Evolutionary conservation across 23 red algal species (phyloP).

Genomic region (Cyanidiococcus yangmingshanensis): DNA sequence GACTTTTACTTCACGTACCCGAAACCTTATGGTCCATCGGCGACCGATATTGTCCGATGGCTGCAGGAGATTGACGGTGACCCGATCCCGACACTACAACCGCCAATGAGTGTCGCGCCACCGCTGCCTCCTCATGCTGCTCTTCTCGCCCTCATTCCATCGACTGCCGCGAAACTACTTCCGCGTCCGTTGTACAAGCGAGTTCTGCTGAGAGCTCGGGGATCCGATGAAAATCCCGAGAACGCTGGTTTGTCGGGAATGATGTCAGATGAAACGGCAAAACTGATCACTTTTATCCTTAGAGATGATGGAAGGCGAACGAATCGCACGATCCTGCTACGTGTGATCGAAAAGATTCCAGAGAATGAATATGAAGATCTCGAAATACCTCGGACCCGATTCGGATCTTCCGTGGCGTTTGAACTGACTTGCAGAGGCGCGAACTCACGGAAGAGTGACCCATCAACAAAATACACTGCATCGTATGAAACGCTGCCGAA

Average conservation of each 20-base stretch:
- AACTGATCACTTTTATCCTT: neutral
- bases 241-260: neutral
- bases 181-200: conserved; percentile 28
- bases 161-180: conserved; percentile 39
- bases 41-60: conserved; percentile 27
- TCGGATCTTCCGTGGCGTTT: neutral
- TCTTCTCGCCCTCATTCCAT: conserved; percentile 47
- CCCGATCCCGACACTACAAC: conserved; percentile 23
- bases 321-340: neutral
- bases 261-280: neutral
- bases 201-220: neutral
- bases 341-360: neutral
- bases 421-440: neutral
- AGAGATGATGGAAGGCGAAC: neutral
- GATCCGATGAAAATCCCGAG: neutral
- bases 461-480: too few relatives aligned
- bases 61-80: conserved; percentile 45
- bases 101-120: conserved; percentile 32
- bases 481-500: neutral
- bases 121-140: conserved; percentile 46
- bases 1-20: conserved; percentile 54
- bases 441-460: neutral
- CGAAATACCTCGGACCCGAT: conserved; percentile 1
- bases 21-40: conserved; percentile 42
- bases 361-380: neutral